These are phyloP conservation scores for Entomortierella chlamydospora DNA, from an alignment of 192 early-diverging fungal species.

Conservation along the genomic window DNA sequence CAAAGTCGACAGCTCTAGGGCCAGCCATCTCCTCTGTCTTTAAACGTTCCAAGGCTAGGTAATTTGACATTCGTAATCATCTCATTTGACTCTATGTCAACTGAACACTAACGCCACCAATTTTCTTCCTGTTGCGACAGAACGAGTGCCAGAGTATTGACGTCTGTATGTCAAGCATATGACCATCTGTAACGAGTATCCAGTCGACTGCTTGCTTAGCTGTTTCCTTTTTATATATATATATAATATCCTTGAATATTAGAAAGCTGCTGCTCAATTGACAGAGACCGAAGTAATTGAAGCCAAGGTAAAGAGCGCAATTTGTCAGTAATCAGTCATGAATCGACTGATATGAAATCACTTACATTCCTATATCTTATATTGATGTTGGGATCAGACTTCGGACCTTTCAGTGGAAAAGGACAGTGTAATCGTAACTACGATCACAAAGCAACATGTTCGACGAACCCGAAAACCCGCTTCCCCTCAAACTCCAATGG, in stretches of 20 bases:
- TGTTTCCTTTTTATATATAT: too few relatives aligned
- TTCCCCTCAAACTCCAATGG: neutral
- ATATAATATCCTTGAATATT: neutral
- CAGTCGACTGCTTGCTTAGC: neutral
- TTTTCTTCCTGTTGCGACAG: neutral
- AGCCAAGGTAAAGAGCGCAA: constrained; percentile 1
- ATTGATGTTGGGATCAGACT: neutral
- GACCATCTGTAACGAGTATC: neutral
- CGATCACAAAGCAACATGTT: neutral
- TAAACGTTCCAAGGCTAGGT: constrained; percentile 45
- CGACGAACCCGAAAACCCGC: constrained; percentile 5
- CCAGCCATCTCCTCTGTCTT: constrained; percentile 31
- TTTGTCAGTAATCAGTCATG: too few relatives aligned
- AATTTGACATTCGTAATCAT: neutral
- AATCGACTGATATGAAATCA: too few relatives aligned
- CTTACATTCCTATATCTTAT: too few relatives aligned
- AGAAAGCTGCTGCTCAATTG: constrained; percentile 3
- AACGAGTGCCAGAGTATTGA: neutral
- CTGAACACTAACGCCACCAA: constrained; percentile 49
- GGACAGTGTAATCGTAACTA: neutral
- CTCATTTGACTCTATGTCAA: neutral
- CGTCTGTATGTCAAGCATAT: constrained; percentile 4
- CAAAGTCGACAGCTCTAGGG: neutral
- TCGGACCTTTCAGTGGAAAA: neutral
- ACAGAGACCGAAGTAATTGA: neutral